These are phyloP conservation scores for Aspergillus transmontanensis DNA, from an alignment of 2,329 filamentous ascomycete genomes.

Conservation along the genomic window DNA sequence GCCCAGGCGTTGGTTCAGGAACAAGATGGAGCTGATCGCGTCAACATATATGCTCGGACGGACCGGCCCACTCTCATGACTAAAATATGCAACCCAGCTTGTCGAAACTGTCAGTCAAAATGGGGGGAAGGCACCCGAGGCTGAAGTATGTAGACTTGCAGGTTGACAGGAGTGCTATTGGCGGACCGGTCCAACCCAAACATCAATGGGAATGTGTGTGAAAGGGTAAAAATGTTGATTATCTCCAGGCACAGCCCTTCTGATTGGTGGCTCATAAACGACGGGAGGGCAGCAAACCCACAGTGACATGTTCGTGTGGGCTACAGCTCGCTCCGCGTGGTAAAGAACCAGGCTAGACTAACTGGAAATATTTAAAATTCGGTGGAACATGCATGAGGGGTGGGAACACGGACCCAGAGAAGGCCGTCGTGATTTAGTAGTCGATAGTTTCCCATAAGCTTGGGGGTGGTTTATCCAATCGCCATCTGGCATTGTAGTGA, in stretches of 20 bases:
- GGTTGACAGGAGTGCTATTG: constrained; percentile 14
- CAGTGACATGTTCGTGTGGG: constrained; percentile 7
- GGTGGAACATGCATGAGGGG: constrained; percentile 14
- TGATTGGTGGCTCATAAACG: not conserved
- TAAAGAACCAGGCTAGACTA: not conserved
- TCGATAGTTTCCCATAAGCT: constrained; percentile 14
- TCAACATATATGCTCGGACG: constrained; percentile 10
- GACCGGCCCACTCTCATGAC: constrained; percentile 11
- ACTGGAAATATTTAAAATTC: constrained; percentile 4
- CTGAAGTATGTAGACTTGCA: constrained; percentile 18
- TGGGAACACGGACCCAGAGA: constrained; percentile 6
- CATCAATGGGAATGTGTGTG: constrained; percentile 11
- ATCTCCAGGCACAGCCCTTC: not conserved
- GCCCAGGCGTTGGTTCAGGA: not conserved
- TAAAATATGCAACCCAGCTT: constrained; percentile 14
- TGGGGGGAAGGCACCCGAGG: constrained; percentile 10
- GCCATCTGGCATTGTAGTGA: constrained; percentile 2
- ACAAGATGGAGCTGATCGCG: not conserved
- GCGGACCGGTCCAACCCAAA: constrained; percentile 6
- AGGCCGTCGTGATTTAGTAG: constrained; percentile 12
- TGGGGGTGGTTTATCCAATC: constrained; percentile 12
- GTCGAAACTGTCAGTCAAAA: constrained; percentile 32
- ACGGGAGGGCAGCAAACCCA: not conserved
- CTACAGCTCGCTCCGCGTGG: not conserved
- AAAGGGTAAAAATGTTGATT: not conserved